Evolutionary conservation across 805 yeast species (phyloP), one percentile per base, ranked within the genome.

Genomic region (Candida glaebosa): DNA sequence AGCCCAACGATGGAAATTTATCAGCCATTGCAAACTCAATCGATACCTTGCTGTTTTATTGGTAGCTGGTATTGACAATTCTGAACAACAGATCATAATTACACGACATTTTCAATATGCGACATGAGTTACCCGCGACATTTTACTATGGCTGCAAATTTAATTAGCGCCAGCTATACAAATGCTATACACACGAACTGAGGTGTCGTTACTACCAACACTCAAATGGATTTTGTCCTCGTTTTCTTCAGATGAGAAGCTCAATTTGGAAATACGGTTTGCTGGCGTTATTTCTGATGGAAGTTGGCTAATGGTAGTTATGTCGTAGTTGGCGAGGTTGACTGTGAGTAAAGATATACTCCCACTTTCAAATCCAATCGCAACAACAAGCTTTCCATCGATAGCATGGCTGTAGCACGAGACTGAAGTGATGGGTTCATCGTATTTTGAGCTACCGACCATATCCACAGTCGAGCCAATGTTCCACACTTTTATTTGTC

Each of bases 311-410:
- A 72, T 34, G 31, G 63, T 45, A 2, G 43, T 34, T 17, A 63
- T 49, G 30, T 47, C 34, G 9, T 40, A 43, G 30, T 71, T 61
- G 9, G 54, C 56, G 3, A 57, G 51, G 28, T 54, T 54, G 26
- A 77, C 69, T 1, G 57, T 44, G 44, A 71, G 76, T 1, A 84
- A 43, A 3, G 58, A 52, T 7, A 89, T 61, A 2, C 62, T 65
- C 2, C 96, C 96, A 44, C 64, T 69, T 51, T 87, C 96, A 26
- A 79, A 63, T 1, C 96, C 97, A 9, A 74, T 76, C 1, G 84
- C 82, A 12, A 87, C 43, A 2, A 70, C 34, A 4, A 69, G 48
- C 4, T 39, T 36, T 3, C 37, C 35, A 12, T 38, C 34, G n/a
- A 42, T 28, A 4, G 45, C 36, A 24, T 49, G 37, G 9, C 56